Base-by-base conservation (phyloP, 2,329 filamentous ascomycete genomes). In the Colletotrichum camelliae region DNA sequence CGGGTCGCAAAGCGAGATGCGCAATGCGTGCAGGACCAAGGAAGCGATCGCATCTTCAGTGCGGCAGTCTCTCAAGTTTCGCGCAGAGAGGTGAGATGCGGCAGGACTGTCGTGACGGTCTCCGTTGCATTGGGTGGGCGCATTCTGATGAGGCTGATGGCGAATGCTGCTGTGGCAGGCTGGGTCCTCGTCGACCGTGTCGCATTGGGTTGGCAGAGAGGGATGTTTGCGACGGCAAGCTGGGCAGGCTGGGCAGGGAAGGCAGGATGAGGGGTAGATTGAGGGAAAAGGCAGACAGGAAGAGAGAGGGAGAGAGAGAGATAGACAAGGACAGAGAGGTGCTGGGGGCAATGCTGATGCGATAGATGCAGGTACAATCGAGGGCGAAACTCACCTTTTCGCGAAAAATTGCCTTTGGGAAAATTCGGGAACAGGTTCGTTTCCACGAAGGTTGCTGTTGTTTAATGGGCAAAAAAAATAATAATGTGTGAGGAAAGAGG, bases 401-500 rank as follows among this genome's bases (percentile, higher is more conserved):
- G 72, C 66, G 66, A 70, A 70, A 76, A 75, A 70, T 66, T 39
- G n/a, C 35, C 52, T 62, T 76, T 66, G 29, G 24, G 58, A 60
- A 65, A 72, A 57, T 43, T 29, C 27, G 70, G 64, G 48, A 64
- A 31, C 39, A 64, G 35, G 35, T 48, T 73, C 37, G 74, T 73
- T 68, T n/a, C 48, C 39, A 60, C 60, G 65, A 73, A 61, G 55
- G 58, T 74, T 74, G 74, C 48, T 65, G 24, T 76, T 76, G 64
- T 39, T 62, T 39, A 57, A 58, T 43, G 72, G 72, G 61, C 29
- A 62, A 67, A 71, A 75, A 48, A 74, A 69, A 62, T 52, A 71
- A 60, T 58, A 67, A 62, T 74, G 71, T 74, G 74, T 74, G 74
- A 74, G 52, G 70, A 67, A 74, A 65, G 74, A 75, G 74, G 73